Conservation (phyloP, 371 early-diverging fungal genomes). For the Polyrhizophydium stewartii region DNA sequence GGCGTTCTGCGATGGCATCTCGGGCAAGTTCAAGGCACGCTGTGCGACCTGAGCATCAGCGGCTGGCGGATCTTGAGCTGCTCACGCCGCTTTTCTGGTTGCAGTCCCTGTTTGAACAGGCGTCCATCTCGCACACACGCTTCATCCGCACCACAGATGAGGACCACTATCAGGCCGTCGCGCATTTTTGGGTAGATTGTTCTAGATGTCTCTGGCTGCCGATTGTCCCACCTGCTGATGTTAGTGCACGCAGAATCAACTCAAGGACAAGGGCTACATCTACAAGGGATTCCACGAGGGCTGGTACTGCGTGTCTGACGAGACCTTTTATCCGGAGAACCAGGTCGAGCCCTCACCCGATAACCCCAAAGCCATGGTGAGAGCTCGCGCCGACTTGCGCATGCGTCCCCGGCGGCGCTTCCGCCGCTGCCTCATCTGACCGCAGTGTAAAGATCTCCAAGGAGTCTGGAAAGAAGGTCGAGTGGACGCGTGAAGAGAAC, state of each 20-base stretch:
- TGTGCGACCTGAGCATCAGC: background rate
- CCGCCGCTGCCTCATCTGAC: too few relatives aligned
- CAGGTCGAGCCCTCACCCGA: slow-evolving; percentile 52
- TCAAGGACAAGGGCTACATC: slow-evolving; percentile 71
- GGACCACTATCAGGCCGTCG: slow-evolving; percentile 67
- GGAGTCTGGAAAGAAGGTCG: slow-evolving; percentile 81
- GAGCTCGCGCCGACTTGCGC: too few relatives aligned
- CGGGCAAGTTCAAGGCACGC: slow-evolving; percentile 67
- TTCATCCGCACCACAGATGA: slow-evolving; percentile 86
- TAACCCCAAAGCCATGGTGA: slow-evolving; percentile 11
- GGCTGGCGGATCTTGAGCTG: background rate
- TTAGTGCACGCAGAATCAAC: slow-evolving; percentile 38
- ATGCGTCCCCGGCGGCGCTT: too few relatives aligned
- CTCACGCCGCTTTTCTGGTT: background rate
- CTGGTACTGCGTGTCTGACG: slow-evolving; percentile 96
- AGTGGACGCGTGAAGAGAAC: slow-evolving; percentile 89
- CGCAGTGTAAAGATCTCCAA: slow-evolving; percentile 39
- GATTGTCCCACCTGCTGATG: background rate
- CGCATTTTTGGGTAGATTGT: slow-evolving; percentile 63
- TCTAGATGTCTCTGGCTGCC: background rate
- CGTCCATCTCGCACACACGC: slow-evolving; percentile 71
- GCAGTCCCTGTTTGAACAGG: slow-evolving; percentile 58
- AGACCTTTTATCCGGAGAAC: slow-evolving; percentile 77
- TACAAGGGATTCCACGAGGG: slow-evolving; percentile 91
- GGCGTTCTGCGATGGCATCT: slow-evolving; percentile 74